phyloP scores from a whole-genome alignment of 177 flowering plant species.

The Vitis hybrid region DNA sequence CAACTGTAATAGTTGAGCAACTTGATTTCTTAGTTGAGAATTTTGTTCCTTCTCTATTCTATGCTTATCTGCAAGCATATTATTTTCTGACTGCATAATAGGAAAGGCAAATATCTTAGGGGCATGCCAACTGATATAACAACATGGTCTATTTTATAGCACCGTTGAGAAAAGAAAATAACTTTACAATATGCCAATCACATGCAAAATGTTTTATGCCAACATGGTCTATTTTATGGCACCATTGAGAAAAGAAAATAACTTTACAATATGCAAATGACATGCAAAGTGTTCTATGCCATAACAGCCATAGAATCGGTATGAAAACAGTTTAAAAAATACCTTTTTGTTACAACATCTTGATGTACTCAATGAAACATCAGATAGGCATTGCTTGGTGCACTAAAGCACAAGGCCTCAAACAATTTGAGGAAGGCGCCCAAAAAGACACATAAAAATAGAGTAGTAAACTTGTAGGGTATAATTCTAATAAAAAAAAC shows the following conservation, averaged over 20 bases:
- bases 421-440: background rate
- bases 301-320: background rate
- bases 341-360: background rate
- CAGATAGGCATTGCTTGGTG: background rate
- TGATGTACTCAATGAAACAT: background rate
- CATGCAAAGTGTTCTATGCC: background rate
- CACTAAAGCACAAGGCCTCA: background rate
- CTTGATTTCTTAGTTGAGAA: constrained; percentile 82
- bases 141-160: background rate
- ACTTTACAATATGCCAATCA: background rate
- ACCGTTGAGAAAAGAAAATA: background rate
- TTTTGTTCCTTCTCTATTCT: constrained; percentile 91
- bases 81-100: constrained; percentile 73
- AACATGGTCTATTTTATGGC: background rate
- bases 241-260: background rate
- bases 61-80: constrained; percentile 70
- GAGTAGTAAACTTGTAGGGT: too few species aligned
- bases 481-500: too few species aligned
- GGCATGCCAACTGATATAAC: background rate
- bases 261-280: background rate
- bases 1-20: constrained; percentile 73
- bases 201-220: background rate
- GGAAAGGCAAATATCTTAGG: constrained; percentile 5
- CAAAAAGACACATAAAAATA: too few species aligned
- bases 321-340: background rate